phyloP scores from a whole-genome alignment of 768 basidiomycete species.

The Psilocybe cyanescens region DNA sequence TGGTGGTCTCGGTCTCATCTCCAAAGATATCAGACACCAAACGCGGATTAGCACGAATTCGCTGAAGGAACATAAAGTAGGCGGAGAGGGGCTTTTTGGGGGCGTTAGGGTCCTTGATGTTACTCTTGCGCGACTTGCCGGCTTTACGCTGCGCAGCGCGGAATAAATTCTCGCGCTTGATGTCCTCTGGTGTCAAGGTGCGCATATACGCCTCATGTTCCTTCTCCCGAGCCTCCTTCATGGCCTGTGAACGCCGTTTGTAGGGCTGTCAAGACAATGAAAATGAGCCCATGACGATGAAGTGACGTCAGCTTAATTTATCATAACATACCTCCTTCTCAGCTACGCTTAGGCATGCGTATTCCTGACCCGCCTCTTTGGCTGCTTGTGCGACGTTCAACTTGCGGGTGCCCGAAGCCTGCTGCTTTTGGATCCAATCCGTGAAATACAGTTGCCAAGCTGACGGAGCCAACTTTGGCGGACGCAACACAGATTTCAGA shows the following conservation, averaged over 20 bases:
- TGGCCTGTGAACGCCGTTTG: slow-evolving; percentile 79
- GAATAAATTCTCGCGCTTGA: slow-evolving; percentile 91
- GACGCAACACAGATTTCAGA: slow-evolving; percentile 78
- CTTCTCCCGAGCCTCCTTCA: slow-evolving; percentile 84
- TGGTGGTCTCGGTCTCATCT: slow-evolving; percentile 91
- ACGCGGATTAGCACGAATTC: slow-evolving; percentile 78
- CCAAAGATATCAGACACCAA: slow-evolving; percentile 85
- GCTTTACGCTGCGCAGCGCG: slow-evolving; percentile 92
- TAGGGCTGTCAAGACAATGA: slow-evolving; percentile 61
- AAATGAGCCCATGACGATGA: slow-evolving; percentile 4
- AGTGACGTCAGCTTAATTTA: slow-evolving; percentile 37
- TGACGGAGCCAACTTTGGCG: slow-evolving; percentile 90
- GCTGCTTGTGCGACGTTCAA: slow-evolving; percentile 95
- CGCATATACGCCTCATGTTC: slow-evolving; percentile 86
- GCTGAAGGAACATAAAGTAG: slow-evolving; percentile 94
- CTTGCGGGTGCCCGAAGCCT: slow-evolving; percentile 79
- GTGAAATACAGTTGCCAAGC: slow-evolving; percentile 98
- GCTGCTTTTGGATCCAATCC: slow-evolving; percentile 90
- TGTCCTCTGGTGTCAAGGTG: slow-evolving; percentile 89
- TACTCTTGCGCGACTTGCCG: slow-evolving; percentile 90
- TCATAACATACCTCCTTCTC: slow-evolving; percentile 76
- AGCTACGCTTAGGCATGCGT: slow-evolving; percentile 74
- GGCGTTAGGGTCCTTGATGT: slow-evolving; percentile 96
- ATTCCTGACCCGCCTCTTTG: slow-evolving; percentile 92
- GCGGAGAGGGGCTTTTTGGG: slow-evolving; percentile 95